Conservation (phyloP, 2,329 filamentous ascomycete species). For the Colletotrichum destructivum region DNA sequence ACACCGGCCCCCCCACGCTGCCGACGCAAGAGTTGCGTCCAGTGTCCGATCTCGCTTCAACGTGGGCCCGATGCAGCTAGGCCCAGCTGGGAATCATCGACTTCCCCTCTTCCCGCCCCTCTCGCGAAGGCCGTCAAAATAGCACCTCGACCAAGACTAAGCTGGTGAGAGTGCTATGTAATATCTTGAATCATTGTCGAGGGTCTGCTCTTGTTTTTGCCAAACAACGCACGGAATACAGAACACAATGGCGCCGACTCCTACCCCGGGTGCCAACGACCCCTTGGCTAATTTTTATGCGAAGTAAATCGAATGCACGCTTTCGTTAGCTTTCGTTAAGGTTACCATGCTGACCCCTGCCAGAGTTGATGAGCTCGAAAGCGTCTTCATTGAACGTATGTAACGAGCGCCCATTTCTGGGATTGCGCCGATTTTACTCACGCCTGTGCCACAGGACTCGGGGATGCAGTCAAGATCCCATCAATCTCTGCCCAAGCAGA, state of each 20-base stretch:
- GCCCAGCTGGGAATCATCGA: slow-evolving; percentile 11
- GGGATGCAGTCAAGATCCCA: slow-evolving; percentile 94
- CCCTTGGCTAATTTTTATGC: slow-evolving; percentile 6
- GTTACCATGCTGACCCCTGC: neutral
- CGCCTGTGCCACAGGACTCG: slow-evolving; percentile 61
- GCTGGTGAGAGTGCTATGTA: neutral
- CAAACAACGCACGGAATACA: neutral
- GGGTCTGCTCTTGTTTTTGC: neutral
- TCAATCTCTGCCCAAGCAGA: slow-evolving; percentile 94
- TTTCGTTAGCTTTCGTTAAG: neutral
- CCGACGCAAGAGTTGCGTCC: neutral
- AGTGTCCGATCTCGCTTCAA: slow-evolving; percentile 27
- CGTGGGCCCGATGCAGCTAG: slow-evolving; percentile 16
- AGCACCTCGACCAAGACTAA: neutral
- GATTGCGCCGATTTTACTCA: neutral
- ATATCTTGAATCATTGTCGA: neutral
- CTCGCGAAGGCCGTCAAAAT: slow-evolving; percentile 9
- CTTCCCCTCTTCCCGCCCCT: slow-evolving; percentile 30
- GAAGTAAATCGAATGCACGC: neutral
- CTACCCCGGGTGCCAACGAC: neutral
- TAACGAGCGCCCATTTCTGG: neutral
- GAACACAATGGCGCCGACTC: neutral
- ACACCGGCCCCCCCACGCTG: slow-evolving; percentile 6
- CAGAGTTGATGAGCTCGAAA: slow-evolving; percentile 35
- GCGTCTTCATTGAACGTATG: slow-evolving; percentile 28